Conservation (phyloP, 768 basidiomycete species). For the Leccinum olivaceopallidum region DNA sequence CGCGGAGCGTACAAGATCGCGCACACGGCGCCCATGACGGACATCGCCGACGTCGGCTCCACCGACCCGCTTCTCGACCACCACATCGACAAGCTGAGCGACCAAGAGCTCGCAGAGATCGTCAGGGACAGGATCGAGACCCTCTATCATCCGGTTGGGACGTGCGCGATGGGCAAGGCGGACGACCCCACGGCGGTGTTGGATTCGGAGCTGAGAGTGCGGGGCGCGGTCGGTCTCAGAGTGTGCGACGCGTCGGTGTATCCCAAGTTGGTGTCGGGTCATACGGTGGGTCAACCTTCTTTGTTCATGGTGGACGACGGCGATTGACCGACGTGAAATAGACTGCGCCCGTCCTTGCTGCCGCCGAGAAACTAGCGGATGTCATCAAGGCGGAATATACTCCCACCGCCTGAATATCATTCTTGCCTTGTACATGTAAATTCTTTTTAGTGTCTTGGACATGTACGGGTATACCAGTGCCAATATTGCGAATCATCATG, state of each 20-base stretch:
- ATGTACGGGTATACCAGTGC: background rate
- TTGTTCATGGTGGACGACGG: background rate
- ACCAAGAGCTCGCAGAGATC: conserved; percentile 36
- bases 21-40: conserved; percentile 38
- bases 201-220: conserved; percentile 43
- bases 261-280: conserved; percentile 44
- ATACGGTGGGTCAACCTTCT: conserved; percentile 35
- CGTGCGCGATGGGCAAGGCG: conserved; percentile 38
- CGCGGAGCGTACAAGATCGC: conserved; percentile 39
- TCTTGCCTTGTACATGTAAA: background rate
- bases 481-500: background rate
- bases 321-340: conserved; percentile 7
- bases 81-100: conserved; percentile 32
- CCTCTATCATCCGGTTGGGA: conserved; percentile 45
- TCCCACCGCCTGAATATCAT: background rate
- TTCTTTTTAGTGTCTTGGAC: background rate
- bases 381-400: conserved; percentile 29
- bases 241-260: conserved; percentile 49
- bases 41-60: conserved; percentile 35
- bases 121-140: conserved; percentile 39
- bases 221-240: conserved; percentile 43
- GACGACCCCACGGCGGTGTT: conserved; percentile 44
- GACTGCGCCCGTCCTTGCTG: conserved; percentile 32
- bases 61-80: conserved; percentile 39
- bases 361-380: conserved; percentile 38